These are phyloP conservation scores for Heritiera fomes DNA, from an alignment of 345 rosid species.

Conservation along the genomic window DNA sequence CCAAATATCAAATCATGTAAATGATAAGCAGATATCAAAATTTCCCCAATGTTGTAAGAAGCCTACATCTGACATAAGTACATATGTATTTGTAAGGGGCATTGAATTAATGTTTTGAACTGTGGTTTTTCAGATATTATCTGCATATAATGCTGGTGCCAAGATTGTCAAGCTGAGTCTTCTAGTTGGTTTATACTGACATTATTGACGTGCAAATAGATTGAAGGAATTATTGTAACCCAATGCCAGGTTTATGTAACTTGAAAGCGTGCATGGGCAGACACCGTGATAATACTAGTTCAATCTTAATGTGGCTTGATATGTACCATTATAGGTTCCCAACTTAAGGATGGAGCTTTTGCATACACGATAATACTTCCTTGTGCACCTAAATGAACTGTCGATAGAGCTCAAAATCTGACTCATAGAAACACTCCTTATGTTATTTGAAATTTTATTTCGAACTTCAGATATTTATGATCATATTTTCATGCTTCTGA, in stretches of 20 bases:
- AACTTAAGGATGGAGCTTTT: neutral
- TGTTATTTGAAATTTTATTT: neutral
- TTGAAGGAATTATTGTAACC: neutral
- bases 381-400: neutral
- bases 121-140: slow-evolving; percentile 42
- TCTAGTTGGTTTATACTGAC: neutral
- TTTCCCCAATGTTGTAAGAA: neutral
- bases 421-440: neutral
- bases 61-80: neutral
- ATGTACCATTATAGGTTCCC: neutral
- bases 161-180: slow-evolving; percentile 52
- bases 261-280: neutral
- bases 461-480: neutral
- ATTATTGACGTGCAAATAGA: neutral
- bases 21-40: neutral
- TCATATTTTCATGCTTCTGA: neutral
- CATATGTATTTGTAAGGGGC: neutral
- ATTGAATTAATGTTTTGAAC: neutral
- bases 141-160: slow-evolving; percentile 57
- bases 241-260: neutral
- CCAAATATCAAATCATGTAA: neutral
- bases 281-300: neutral
- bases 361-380: neutral
- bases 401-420: neutral
- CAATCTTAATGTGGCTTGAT: neutral